phyloP scores from a whole-genome alignment of 805 yeast species.

The Danielia reshetovae region DNA sequence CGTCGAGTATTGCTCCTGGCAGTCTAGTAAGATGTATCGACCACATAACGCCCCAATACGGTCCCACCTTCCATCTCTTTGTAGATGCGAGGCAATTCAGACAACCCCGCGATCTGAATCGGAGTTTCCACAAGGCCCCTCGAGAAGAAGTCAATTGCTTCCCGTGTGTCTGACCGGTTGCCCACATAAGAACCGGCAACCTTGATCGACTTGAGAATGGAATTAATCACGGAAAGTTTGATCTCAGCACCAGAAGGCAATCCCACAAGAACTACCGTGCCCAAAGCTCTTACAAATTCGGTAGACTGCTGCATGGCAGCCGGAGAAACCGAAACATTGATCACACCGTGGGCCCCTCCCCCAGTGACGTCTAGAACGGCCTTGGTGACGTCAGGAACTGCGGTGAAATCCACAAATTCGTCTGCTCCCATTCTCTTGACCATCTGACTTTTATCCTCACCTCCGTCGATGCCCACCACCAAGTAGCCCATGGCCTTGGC shows the following conservation, averaged over 20 bases:
- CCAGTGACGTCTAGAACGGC: slow-evolving; percentile 6
- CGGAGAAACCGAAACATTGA: slow-evolving; percentile 10
- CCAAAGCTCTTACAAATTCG: slow-evolving; percentile 9
- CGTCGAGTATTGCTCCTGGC: too few relatives aligned
- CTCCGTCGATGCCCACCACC: slow-evolving; percentile 11
- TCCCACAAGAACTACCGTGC: slow-evolving; percentile 12
- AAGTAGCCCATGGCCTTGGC: slow-evolving; percentile 12
- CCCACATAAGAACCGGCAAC: slow-evolving; percentile 11
- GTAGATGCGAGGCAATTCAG: slow-evolving; percentile 9
- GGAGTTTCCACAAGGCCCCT: slow-evolving; percentile 9
- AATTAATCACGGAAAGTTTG: slow-evolving; percentile 6
- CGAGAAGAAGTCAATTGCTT: slow-evolving; percentile 12
- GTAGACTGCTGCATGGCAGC: slow-evolving; percentile 10
- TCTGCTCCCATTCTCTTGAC: slow-evolving; percentile 9
- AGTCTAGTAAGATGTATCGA: slow-evolving; percentile 7
- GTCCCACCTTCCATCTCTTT: slow-evolving; percentile 10
- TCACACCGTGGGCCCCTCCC: slow-evolving; percentile 12
- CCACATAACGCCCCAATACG: slow-evolving; percentile 11
- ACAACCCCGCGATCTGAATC: slow-evolving; percentile 10
- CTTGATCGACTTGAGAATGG: slow-evolving; percentile 8
- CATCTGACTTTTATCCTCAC: slow-evolving; percentile 9
- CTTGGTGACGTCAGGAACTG: slow-evolving; percentile 4
- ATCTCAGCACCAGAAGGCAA: slow-evolving; percentile 10
- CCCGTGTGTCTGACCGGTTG: slow-evolving; percentile 11
- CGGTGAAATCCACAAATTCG: slow-evolving; percentile 8